Conservation (phyloP, 164 flowering plant genomes). For the Echeveria elegans region DNA sequence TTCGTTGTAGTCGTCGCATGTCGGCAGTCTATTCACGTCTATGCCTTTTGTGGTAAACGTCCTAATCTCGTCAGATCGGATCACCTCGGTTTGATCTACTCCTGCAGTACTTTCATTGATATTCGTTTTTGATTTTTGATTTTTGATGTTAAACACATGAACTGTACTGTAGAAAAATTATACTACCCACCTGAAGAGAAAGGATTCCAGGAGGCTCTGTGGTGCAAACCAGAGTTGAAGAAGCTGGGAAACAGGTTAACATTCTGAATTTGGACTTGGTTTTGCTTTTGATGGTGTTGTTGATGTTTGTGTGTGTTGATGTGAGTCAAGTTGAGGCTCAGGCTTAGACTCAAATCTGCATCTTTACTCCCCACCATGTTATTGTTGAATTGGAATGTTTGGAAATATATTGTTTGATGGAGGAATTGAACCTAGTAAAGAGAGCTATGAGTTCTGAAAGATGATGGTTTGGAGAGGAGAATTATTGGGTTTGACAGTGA, state of each 20-base stretch:
- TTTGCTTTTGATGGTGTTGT: neutral
- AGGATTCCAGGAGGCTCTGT: neutral
- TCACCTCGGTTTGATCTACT: neutral
- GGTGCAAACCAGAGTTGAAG: neutral
- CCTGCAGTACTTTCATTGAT: neutral
- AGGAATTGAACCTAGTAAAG: too few relatives aligned
- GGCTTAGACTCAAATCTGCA: conserved; percentile 7
- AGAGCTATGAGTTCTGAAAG: neutral
- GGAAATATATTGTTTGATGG: too few relatives aligned
- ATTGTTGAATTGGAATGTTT: neutral
- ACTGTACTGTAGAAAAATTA: neutral
- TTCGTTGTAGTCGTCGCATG: neutral
- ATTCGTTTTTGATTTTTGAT: neutral
- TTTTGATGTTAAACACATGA: neutral
- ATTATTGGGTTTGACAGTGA: neutral
- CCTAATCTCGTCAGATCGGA: neutral
- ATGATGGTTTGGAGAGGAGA: neutral
- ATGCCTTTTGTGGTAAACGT: conserved; percentile 4
- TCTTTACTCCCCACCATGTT: neutral
- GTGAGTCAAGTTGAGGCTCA: conserved; percentile 3
- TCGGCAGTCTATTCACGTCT: conserved; percentile 5
- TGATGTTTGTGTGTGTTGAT: neutral
- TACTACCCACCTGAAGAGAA: neutral
- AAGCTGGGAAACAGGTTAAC: neutral
- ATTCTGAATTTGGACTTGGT: neutral